These are phyloP conservation scores for Chrysoporthe deuterocubensis DNA, from an alignment of 2,329 filamentous ascomycete genomes.

Conservation along the genomic window DNA sequence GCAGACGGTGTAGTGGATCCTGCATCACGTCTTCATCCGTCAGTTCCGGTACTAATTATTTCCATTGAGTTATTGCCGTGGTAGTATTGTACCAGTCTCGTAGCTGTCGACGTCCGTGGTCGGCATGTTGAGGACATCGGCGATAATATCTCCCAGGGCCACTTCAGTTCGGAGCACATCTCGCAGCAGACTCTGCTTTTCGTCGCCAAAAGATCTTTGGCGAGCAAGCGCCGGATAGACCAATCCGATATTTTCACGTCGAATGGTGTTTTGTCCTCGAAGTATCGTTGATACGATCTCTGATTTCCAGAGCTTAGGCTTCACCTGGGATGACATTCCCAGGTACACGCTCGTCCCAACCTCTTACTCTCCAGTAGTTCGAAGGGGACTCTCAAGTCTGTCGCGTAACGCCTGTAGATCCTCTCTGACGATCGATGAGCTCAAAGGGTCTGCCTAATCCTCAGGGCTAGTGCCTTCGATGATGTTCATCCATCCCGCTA, in stretches of 20 bases:
- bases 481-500: constrained; percentile 43
- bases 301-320: constrained; percentile 28
- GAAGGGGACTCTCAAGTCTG: constrained; percentile 46
- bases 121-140: constrained; percentile 48
- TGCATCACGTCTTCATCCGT: constrained; percentile 52
- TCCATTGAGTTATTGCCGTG: constrained; percentile 47
- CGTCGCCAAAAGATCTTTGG: constrained; percentile 47
- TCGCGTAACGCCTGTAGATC: constrained; percentile 42
- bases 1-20: constrained; percentile 48
- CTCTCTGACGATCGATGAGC: constrained; percentile 41
- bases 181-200: constrained; percentile 44
- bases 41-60: constrained; percentile 46
- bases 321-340: constrained; percentile 37
- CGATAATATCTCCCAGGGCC: constrained; percentile 48
- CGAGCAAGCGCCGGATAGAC: constrained; percentile 44
- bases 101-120: constrained; percentile 44
- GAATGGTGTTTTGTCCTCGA: constrained; percentile 37
- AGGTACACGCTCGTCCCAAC: constrained; percentile 39
- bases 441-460: constrained; percentile 26
- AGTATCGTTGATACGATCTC: constrained; percentile 32
- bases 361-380: constrained; percentile 40
- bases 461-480: too few species aligned
- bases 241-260: constrained; percentile 35
- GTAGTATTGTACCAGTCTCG: constrained; percentile 45
- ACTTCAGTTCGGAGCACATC: constrained; percentile 44